These are phyloP conservation scores for Tuber aestivum DNA, from an alignment of 495 filamentous ascomycete genomes.

Conservation along the genomic window DNA sequence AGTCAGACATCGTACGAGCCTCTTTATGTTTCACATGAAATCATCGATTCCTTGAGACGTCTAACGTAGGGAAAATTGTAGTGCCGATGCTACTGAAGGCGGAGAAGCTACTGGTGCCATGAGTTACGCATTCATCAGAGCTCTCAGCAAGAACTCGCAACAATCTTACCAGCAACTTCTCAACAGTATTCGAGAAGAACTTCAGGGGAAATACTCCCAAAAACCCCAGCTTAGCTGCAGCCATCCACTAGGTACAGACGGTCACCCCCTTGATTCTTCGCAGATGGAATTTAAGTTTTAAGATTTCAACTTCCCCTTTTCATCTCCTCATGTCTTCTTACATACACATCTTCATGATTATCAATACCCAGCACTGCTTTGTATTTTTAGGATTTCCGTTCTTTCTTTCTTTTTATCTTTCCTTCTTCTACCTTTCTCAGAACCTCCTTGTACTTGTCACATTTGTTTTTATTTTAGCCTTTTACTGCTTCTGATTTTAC, in stretches of 20 bases:
- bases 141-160: conserved; percentile 93
- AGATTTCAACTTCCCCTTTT: conserved; percentile 26
- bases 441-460: conserved; percentile 3
- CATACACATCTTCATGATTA: conserved; percentile 3
- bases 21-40: conserved; percentile 28
- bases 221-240: conserved; percentile 96
- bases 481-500: conserved; percentile 28
- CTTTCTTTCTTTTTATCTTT: conserved; percentile 18
- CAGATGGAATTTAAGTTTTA: conserved; percentile 39
- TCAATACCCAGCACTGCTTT: conserved; percentile 11
- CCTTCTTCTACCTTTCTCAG: conserved; percentile 6
- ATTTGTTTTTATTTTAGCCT: conserved; percentile 19
- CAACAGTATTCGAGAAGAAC: conserved; percentile 90
- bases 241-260: conserved; percentile 78
- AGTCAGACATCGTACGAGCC: conserved; percentile 76
- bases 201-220: conserved; percentile 82
- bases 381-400: conserved; percentile 16
- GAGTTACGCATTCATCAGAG: conserved; percentile 93
- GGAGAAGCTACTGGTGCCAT: conserved; percentile 94
- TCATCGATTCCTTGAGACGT: not conserved
- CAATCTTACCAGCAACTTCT: conserved; percentile 95
- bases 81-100: conserved; percentile 59
- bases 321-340: conserved; percentile 14
- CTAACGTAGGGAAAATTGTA: conserved; percentile 34
- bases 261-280: conserved; percentile 37